A percentile compares a stretch with the other conserved stretches of the same genome.
phyloP scores from a whole-genome alignment of 2,329 filamentous ascomycete species.

The Nemania diffusa region DNA sequence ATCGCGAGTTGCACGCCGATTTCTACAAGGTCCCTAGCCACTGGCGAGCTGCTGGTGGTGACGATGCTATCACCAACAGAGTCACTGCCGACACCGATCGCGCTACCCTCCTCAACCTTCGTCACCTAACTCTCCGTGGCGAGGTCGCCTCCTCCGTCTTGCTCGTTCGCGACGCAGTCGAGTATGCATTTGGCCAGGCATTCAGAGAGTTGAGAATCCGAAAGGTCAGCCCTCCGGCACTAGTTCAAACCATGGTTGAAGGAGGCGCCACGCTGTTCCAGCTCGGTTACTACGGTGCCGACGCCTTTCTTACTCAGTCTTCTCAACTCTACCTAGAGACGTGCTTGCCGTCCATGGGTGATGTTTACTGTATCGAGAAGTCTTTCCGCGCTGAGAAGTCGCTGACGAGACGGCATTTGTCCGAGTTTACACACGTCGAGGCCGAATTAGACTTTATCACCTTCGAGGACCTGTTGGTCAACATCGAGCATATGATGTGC shows the following conservation, averaged over 20 bases:
- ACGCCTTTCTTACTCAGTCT: slow-evolving; percentile 94
- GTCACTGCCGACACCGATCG: slow-evolving; percentile 62
- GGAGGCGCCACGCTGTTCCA: slow-evolving; percentile 91
- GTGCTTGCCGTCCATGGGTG: slow-evolving; percentile 86
- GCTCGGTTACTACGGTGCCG: slow-evolving; percentile 88
- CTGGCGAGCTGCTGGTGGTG: slow-evolving; percentile 76
- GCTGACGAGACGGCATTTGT: slow-evolving; percentile 89
- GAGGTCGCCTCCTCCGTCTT: slow-evolving; percentile 87
- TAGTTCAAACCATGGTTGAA: slow-evolving; percentile 96
- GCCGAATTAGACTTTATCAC: slow-evolving; percentile 95
- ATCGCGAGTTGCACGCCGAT: slow-evolving; percentile 90
- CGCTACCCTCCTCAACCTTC: slow-evolving; percentile 32
- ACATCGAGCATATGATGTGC: slow-evolving; percentile 89
- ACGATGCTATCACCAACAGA: slow-evolving; percentile 90
- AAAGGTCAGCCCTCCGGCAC: slow-evolving; percentile 88
- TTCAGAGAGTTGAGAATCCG: slow-evolving; percentile 81
- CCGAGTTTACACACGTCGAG: slow-evolving; percentile 97
- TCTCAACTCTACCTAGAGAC: slow-evolving; percentile 98
- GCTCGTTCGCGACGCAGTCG: slow-evolving; percentile 83
- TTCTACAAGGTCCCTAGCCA: slow-evolving; percentile 84
- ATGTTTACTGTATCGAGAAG: slow-evolving; percentile 98
- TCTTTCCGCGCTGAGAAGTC: slow-evolving; percentile 99
- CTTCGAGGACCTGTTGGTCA: slow-evolving; percentile 86
- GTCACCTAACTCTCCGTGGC: slow-evolving; percentile 86
- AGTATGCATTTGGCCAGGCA: slow-evolving; percentile 81